Evolutionary conservation across 2,329 filamentous ascomycete species (phyloP), one percentile per base, ranked within the genome.

Genomic region (Falciphora oryzae): DNA sequence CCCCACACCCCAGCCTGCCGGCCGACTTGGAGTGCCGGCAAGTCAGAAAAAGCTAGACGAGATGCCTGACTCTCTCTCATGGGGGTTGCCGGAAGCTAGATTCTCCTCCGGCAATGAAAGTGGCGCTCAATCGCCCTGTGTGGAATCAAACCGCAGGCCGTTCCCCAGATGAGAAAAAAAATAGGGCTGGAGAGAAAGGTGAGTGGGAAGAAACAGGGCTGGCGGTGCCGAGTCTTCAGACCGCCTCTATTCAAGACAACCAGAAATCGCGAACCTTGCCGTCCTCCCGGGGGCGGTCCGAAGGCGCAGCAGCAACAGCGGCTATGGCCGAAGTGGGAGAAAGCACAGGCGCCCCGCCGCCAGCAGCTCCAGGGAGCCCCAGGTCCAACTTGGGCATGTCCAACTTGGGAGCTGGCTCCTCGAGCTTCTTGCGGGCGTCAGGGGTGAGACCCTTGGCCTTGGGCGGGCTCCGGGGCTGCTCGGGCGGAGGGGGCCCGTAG

Each of bases 371-470:
- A 7, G 28, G 57, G 22, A 68, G 58, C 8, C 75, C 78, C 68
- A 86, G 79, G 70, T 85, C 82, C 66, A 87, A 77, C 70, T 78
- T 81, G 13, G 83, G 83, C 68, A 86, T 84, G 69, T 89, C 86
- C 67, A 91, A 76, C 75, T 82, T 85, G 16, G 88, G 88, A 32
- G 83, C 79, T 29, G 82, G 79, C 68, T 83, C 81, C 50, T 82
- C 80, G 64, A 81, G 79, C 74, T 83, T 83, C 72, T 79, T 80
- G 53, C 71, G 75, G 35, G 44, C 61, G 11, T 50, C 71, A 28
- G 61, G 61, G 16, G 44, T 62, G 31, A 62, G 56, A 11, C 61
- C 75, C 57, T 71, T 75, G 70, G 72, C 67, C 68, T 66, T 69
- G 67, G 70, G 71, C 29, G 83, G 83, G 66, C 72, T 74, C 38